Base-by-base conservation (phyloP, 352 stramenopile genomes). In the Globisporangium splendens region DNA sequence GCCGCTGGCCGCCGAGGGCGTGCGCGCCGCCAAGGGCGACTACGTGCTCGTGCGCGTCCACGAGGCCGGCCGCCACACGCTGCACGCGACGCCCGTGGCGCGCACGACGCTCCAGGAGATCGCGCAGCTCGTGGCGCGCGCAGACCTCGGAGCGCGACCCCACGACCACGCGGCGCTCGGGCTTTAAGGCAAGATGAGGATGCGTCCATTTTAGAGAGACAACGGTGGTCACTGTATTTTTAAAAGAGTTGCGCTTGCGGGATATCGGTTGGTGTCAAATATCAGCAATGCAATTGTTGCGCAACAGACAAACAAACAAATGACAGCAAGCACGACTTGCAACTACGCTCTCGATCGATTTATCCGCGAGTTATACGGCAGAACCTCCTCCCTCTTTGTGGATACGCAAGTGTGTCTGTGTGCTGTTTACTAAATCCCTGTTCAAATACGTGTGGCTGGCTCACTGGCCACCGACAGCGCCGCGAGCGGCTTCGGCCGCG, bases 1-100 rank as follows among this genome's bases (percentile, higher is more conserved):
- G 1, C 65, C 56, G 18, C 56, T 67, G 18, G 67, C 46, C 14
- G 59, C 60, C 3, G 63, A 72, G 13, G 70, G 71, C 18, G 69
- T 90, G 57, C 68, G 68, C 11, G 80, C 80, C 22, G 63, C 69
- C 50, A 69, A 65, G n/a, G 85, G 85, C 8, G 86, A 95, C 73
- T 93, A 95, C 64, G 84, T 91, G 54, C 71, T 95, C 21, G 86
- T 95, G 38, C 84, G 79, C 38, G 72, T 95, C 20, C 77, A 83
- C 31, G 79, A 93, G 31, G 86, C 86, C 39, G 86, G 83, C 3
- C 86, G 84, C 24, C 81, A 93, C 73, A 95, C 86, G 28, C 74
- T 95, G 28, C 83, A 93, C 54, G 83, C 83, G 52, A 93, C 83
- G 55, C 80, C 86, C 8, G 65, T 95, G 24, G 82, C 86, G 35